Evolutionary conservation across 176 grass and related monocot species (phyloP).

Genomic region (Microstegium vimineum): DNA sequence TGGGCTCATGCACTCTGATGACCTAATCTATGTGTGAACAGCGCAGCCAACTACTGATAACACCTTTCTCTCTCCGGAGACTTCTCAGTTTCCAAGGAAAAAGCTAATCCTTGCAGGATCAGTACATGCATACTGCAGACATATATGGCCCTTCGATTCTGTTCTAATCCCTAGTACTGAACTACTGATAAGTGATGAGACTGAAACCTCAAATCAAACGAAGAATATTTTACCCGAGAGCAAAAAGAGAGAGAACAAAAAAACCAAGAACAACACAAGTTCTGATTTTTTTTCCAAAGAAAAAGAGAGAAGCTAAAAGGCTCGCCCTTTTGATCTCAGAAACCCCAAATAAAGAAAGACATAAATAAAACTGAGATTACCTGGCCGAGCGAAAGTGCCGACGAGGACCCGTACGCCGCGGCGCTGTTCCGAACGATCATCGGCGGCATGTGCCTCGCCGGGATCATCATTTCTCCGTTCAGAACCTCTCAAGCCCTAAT

Average conservation of each 20-base stretch:
- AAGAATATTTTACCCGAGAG: not conserved
- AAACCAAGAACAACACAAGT: not conserved
- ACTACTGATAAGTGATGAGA: not conserved
- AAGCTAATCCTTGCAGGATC: not conserved
- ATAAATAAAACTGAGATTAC: conserved; percentile 32
- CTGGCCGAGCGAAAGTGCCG: conserved; percentile 82
- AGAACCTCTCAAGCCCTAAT: conserved; percentile 50
- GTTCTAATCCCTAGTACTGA: not conserved
- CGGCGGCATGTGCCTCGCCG: conserved; percentile 66
- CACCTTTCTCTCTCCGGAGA: not conserved
- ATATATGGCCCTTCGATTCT: not conserved
- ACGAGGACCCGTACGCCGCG: conserved; percentile 66
- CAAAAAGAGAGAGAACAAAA: not conserved
- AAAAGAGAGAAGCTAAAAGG: not conserved
- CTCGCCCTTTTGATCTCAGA: not conserved
- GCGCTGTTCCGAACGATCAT: conserved; percentile 76
- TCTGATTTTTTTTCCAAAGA: not conserved
- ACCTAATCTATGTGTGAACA: conserved; percentile 65
- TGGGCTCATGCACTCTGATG: conserved; percentile 18
- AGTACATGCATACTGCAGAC: conserved; percentile 10
- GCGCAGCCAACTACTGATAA: conserved; percentile 12
- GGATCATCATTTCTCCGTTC: conserved; percentile 92
- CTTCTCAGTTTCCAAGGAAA: conserved; percentile 27
- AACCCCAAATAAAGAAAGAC: not conserved
- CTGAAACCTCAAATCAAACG: not conserved